These are phyloP conservation scores for Teratosphaeria gauchensis DNA, from an alignment of 2,329 filamentous ascomycete genomes.

Conservation along the genomic window DNA sequence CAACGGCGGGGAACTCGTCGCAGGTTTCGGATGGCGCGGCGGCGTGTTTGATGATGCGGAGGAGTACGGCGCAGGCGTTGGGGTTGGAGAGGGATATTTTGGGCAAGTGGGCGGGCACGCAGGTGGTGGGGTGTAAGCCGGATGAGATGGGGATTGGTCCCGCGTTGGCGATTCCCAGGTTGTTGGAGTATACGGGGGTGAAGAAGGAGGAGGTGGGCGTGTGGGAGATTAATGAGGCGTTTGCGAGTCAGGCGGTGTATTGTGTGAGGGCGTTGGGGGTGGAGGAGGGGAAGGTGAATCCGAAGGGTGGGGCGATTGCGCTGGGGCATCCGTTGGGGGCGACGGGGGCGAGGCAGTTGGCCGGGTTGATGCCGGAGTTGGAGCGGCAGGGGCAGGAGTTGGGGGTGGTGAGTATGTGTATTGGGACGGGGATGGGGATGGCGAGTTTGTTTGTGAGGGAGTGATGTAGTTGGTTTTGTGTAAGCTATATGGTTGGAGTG, in stretches of 20 bases:
- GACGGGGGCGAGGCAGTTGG: slow-evolving; percentile 72
- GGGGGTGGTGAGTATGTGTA: slow-evolving; percentile 84
- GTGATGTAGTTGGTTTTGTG: slow-evolving; percentile 10
- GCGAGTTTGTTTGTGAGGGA: slow-evolving; percentile 43
- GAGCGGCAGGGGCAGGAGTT: slow-evolving; percentile 58
- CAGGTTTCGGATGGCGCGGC: slow-evolving; percentile 87
- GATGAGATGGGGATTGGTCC: slow-evolving; percentile 95
- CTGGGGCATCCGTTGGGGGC: slow-evolving; percentile 84
- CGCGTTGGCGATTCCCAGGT: slow-evolving; percentile 72
- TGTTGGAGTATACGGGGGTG: slow-evolving; percentile 62
- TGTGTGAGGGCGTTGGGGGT: slow-evolving; percentile 63
- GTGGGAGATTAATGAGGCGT: slow-evolving; percentile 91
- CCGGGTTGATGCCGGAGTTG: slow-evolving; percentile 62
- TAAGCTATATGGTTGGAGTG: background rate
- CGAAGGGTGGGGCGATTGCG: slow-evolving; percentile 89
- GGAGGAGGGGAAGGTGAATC: slow-evolving; percentile 67
- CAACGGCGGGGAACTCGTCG: slow-evolving; percentile 75
- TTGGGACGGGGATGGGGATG: slow-evolving; percentile 45
- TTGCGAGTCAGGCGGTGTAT: slow-evolving; percentile 56
- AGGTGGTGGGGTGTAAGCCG: slow-evolving; percentile 67
- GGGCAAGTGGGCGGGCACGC: slow-evolving; percentile 71
- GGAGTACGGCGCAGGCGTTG: slow-evolving; percentile 65
- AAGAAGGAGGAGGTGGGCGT: slow-evolving; percentile 60
- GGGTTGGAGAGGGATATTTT: slow-evolving; percentile 62
- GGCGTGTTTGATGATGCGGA: slow-evolving; percentile 71